Evolutionary conservation across 176 grass and related monocot species (phyloP).

Genomic region (Thinopyrum elongatum): DNA sequence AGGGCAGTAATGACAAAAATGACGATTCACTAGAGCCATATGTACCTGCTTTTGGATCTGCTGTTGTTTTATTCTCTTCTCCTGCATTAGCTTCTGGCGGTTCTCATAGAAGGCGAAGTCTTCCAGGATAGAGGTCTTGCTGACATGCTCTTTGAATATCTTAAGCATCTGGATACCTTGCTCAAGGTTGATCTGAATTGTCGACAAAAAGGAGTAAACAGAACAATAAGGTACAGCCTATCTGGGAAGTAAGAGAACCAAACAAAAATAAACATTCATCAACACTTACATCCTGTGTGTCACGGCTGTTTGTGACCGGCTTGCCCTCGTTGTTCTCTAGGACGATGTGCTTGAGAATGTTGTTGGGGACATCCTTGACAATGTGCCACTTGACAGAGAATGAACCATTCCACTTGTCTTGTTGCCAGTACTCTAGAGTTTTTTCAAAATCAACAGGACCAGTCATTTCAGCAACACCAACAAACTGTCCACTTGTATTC

Average conservation of each 20-base stretch:
- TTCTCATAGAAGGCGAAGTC: constrained; percentile 93
- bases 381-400: constrained; percentile 94
- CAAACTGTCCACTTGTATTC: constrained; percentile 97
- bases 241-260: neutral
- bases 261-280: neutral
- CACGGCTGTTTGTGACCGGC: constrained; percentile 92
- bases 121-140: constrained; percentile 80
- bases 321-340: constrained; percentile 96
- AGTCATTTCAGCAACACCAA: constrained; percentile 94
- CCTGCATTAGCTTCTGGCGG: constrained; percentile 90
- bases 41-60: constrained; percentile 75
- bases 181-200: constrained; percentile 71
- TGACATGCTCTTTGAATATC: constrained; percentile 85
- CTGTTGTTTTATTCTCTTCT: constrained; percentile 71
- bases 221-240: neutral
- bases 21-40: neutral
- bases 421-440: constrained; percentile 87
- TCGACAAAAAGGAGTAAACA: neutral
- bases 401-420: constrained; percentile 96
- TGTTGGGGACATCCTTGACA: constrained; percentile 92
- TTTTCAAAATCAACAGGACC: constrained; percentile 94
- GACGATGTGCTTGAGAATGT: constrained; percentile 89
- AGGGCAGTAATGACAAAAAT: neutral
- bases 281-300: constrained; percentile 75
- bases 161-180: constrained; percentile 92